These are phyloP conservation scores for Aspergillus tamarii DNA, from an alignment of 2,329 filamentous ascomycete species.

Conservation along the genomic window DNA sequence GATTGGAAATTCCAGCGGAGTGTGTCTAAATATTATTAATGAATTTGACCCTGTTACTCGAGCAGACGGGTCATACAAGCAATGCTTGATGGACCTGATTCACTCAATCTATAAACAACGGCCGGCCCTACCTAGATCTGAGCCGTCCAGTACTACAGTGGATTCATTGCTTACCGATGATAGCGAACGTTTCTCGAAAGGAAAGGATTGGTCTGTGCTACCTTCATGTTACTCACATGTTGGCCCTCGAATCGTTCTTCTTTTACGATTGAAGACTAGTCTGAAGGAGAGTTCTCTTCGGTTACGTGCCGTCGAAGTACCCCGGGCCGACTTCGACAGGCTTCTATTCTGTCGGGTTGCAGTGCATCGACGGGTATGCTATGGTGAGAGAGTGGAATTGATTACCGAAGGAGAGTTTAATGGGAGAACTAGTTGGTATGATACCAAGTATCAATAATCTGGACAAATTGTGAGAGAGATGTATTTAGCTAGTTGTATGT, in stretches of 20 bases:
- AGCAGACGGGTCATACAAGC: constrained; percentile 6
- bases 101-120: neutral
- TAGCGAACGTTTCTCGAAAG: neutral
- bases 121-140: neutral
- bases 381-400: constrained; percentile 6
- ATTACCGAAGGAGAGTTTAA: neutral
- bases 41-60: constrained; percentile 11
- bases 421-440: neutral
- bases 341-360: constrained; percentile 10
- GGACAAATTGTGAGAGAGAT: neutral
- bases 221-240: neutral
- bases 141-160: neutral
- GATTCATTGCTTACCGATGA: neutral
- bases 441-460: neutral
- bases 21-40: constrained; percentile 6
- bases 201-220: neutral
- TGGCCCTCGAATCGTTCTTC: neutral
- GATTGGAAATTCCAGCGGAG: neutral
- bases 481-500: neutral
- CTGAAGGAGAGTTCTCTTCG: neutral
- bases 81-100: constrained; percentile 4
- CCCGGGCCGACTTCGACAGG: constrained; percentile 6
- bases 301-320: neutral
- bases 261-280: neutral
- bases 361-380: constrained; percentile 10